Base-by-base conservation (phyloP, 2,329 filamentous ascomycete species). In the Xenoacremonium recifei region DNA sequence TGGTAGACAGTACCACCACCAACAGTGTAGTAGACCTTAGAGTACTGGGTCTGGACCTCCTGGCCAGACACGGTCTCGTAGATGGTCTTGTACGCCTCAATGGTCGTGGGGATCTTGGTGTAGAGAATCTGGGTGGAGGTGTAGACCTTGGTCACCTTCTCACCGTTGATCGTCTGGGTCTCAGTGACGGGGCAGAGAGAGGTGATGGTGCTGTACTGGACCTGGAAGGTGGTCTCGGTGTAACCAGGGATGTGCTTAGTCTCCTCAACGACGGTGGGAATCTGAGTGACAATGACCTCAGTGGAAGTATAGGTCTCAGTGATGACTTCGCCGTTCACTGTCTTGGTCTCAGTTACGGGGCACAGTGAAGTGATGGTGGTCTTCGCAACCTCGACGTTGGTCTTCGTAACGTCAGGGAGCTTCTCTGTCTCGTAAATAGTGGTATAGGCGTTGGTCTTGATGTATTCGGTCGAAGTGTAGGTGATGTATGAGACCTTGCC, bases 341-440 rank as follows among this genome's bases (percentile, higher is more conserved):
- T 61, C 15, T 65, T 67, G 5, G 65, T 68, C 4, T 62, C 51
- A 3, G 66, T 67, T 7, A 75, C 55, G 3, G 72, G 71, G 57
- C 66, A 72, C 12, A 73, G 58, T 13, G 62, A 65, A 12, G 72
- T 76, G 25, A 67, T 40, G 5, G 72, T 75, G 7, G 57, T 63
- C 53, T 72, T 69, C 15, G 60, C 60, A 6, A 70, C 60, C 11
- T 64, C 62, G 9, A 50, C 45, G 19, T 56, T 50, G 16, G 61
- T 60, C 19, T 63, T 59, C 1, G 65, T 68, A 19, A 62, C 44
- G 3, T 67, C 72, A 6, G 66, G 63, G 15, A 60, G 57, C 15
- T 67, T 66, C 17, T 67, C 56, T 4, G 66, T 65, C 45, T 64
- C 57, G 39, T 63, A 56, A 44, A 61, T 43, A n/a, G 59, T 60